A percentile compares a stretch with the other conserved stretches of the same genome.
Conservation (phyloP, 1,139 yeast species). For the Saccharomyces hybrid region DNA sequence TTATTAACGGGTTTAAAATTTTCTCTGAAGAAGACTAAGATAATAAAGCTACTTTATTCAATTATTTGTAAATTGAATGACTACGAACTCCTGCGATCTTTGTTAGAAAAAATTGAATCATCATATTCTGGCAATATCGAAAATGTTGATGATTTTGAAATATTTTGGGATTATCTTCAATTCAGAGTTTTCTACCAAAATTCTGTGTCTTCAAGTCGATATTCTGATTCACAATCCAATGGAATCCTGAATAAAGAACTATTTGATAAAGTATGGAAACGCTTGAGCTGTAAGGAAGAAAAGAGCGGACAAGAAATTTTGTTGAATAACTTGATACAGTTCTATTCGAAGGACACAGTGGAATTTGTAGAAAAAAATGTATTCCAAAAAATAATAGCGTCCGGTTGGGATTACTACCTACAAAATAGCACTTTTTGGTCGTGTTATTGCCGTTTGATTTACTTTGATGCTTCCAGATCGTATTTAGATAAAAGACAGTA, state of each 20-base stretch:
- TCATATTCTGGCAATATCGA: slow-evolving; percentile 15
- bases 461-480: slow-evolving; percentile 20
- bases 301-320: slow-evolving; percentile 18
- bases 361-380: slow-evolving; percentile 18
- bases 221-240: slow-evolving; percentile 7
- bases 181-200: slow-evolving; percentile 17
- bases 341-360: slow-evolving; percentile 23
- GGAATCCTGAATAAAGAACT: slow-evolving; percentile 9
- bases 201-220: slow-evolving; percentile 16
- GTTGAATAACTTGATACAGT: slow-evolving; percentile 15
- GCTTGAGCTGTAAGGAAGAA: slow-evolving; percentile 14
- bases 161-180: slow-evolving; percentile 28
- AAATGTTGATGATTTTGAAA: slow-evolving; percentile 20
- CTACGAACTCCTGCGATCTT: slow-evolving; percentile 11
- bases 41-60: slow-evolving; percentile 20
- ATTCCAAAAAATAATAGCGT: slow-evolving; percentile 18
- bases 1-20: slow-evolving; percentile 17
- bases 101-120: slow-evolving; percentile 11
- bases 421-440: slow-evolving; percentile 22
- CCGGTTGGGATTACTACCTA: slow-evolving; percentile 15
- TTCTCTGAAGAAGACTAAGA: slow-evolving; percentile 19
- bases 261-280: slow-evolving; percentile 14
- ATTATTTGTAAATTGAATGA: slow-evolving; percentile 19
- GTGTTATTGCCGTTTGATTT: slow-evolving; percentile 23
- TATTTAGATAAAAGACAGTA: slow-evolving; percentile 24